A percentile compares a stretch with the other conserved stretches of the same genome.
Conservation (phyloP, 129 eudicot species). For the Flaveria robusta region DNA sequence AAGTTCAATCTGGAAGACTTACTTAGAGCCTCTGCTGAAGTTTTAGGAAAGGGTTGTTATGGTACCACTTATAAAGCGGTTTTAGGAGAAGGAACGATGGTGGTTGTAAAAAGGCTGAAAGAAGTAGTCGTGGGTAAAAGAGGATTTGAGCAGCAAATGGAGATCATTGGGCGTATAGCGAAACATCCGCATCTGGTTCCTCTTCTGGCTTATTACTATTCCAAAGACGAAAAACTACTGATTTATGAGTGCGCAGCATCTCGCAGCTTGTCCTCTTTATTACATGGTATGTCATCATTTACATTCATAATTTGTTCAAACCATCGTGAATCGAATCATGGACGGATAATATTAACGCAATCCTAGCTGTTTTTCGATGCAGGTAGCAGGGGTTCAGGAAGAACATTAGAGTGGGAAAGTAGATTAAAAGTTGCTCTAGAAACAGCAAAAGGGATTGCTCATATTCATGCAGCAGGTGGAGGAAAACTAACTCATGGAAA, state of each 20-base stretch:
- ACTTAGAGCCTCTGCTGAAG: constrained; percentile 95
- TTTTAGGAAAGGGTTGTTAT: constrained; percentile 82
- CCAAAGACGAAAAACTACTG: constrained; percentile 31
- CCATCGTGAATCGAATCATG: too few species aligned
- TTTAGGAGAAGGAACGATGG: constrained; percentile 73
- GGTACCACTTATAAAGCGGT: constrained; percentile 89
- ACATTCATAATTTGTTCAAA: neutral
- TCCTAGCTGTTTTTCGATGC: constrained; percentile 10
- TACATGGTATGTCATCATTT: constrained; percentile 58
- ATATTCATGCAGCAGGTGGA: constrained; percentile 58
- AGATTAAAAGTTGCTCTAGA: constrained; percentile 61
- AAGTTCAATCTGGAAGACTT: constrained; percentile 88
- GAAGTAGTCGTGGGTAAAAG: constrained; percentile 71
- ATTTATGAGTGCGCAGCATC: constrained; percentile 59
- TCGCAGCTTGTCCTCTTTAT: constrained; percentile 61
- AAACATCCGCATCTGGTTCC: constrained; percentile 69
- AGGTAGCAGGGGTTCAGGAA: constrained; percentile 69
- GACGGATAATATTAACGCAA: too few species aligned
- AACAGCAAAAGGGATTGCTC: constrained; percentile 78
- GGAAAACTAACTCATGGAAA: constrained; percentile 72
- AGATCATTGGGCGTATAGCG: constrained; percentile 56
- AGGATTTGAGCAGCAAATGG: constrained; percentile 95
- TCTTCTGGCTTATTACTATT: constrained; percentile 77
- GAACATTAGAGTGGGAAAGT: constrained; percentile 74
- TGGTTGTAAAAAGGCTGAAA: constrained; percentile 83